Conservation (phyloP, 1,139 yeast genomes). For the Kurtzmaniella natalensis region DNA sequence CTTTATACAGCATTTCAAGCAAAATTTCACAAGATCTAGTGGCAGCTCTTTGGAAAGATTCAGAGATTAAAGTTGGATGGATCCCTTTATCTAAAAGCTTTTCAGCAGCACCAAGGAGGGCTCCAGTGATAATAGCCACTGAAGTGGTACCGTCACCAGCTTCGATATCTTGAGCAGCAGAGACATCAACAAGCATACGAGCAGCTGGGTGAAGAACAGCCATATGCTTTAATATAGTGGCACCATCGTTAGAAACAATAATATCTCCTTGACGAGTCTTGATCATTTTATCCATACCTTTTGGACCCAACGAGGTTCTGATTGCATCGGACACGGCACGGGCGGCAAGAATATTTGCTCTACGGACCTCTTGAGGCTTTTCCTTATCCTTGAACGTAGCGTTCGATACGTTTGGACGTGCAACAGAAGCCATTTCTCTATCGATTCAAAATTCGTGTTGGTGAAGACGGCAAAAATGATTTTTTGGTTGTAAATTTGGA, state of each 20-base stretch:
- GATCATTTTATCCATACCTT: conserved; percentile 99
- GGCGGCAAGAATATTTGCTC: conserved; percentile 90
- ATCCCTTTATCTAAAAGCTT: conserved; percentile 83
- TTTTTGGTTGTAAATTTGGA: too few relatives aligned
- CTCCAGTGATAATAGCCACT: conserved; percentile 93
- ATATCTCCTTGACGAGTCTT: conserved; percentile 90
- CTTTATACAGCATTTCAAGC: conserved; percentile 77
- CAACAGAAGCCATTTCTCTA: conserved; percentile 3
- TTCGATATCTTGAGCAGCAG: conserved; percentile 96
- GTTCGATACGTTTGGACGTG: conserved; percentile 42
- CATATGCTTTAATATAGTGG: conserved; percentile 93
- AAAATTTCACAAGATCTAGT: conserved; percentile 79
- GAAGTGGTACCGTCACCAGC: conserved; percentile 99
- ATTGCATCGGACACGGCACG: conserved; percentile 98
- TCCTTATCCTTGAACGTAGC: conserved; percentile 92
- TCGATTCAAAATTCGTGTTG: conserved; percentile 3
- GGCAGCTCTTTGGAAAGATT: conserved; percentile 93
- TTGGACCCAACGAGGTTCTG: conserved; percentile 95
- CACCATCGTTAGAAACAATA: conserved; percentile 96
- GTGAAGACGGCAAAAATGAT: conserved; percentile 10
- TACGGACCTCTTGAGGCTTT: conserved; percentile 96
- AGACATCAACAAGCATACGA: conserved; percentile 93
- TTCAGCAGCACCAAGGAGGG: conserved; percentile 92
- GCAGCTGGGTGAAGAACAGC: conserved; percentile 99
- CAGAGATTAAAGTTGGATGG: conserved; percentile 94